Evolutionary conservation across 352 stramenopile species (phyloP).

Genomic region (Globisporangium parvum): DNA sequence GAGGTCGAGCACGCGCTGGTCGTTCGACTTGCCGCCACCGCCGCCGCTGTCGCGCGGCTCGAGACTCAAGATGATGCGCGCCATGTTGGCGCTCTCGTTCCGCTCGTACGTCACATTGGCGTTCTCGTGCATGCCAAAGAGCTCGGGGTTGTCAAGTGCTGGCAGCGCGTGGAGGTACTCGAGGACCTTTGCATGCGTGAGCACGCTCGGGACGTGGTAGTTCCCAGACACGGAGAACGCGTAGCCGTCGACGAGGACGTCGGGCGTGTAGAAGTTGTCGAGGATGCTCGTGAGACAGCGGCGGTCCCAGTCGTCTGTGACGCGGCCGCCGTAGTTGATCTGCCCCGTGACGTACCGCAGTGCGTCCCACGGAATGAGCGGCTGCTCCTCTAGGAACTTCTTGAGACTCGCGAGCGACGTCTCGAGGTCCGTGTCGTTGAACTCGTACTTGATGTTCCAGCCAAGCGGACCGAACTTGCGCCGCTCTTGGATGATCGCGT

Average conservation of each 20-base stretch:
- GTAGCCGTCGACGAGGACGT: conserved; percentile 78
- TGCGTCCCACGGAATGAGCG: conserved; percentile 89
- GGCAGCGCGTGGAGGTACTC: conserved; percentile 84
- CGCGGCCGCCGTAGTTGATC: conserved; percentile 95
- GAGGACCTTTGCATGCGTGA: conserved; percentile 48
- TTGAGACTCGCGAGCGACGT: conserved; percentile 87
- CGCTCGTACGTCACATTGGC: conserved; percentile 93
- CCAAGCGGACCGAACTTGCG: conserved; percentile 92
- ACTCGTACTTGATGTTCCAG: conserved; percentile 96
- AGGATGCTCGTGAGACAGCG: conserved; percentile 92
- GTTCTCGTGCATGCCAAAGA: conserved; percentile 97
- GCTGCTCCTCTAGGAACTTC: conserved; percentile 91
- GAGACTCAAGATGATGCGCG: conserved; percentile 84
- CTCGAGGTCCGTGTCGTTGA: conserved; percentile 94
- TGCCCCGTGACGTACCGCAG: conserved; percentile 92
- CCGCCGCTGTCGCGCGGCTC: conserved; percentile 78
- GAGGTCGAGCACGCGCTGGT: conserved; percentile 82
- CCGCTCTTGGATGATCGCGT: conserved; percentile 92
- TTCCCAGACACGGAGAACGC: conserved; percentile 84
- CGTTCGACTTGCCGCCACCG: conserved; percentile 53
- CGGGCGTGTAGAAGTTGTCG: conserved; percentile 86
- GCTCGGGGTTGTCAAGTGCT: conserved; percentile 86
- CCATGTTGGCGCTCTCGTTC: conserved; percentile 87
- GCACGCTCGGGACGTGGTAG: conserved; percentile 77
- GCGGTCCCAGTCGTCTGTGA: conserved; percentile 95